phyloP scores from a whole-genome alignment of 352 stramenopile genomes.

The Paralagenidium karlingii region DNA sequence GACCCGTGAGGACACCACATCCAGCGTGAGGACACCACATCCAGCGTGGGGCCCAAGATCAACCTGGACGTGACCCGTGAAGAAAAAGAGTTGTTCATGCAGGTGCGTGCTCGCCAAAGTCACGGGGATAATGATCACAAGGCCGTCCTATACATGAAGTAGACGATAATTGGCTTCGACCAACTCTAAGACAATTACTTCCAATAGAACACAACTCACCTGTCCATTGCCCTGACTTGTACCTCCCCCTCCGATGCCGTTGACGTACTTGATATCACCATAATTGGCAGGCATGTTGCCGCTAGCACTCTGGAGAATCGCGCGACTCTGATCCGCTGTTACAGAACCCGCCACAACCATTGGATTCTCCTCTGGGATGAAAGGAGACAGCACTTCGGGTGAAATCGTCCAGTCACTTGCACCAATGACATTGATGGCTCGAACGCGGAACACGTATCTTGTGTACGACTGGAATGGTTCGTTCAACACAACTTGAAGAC shows the following conservation, averaged over 20 bases:
- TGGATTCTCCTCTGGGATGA: too few species aligned
- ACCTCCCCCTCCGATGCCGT: conserved; percentile 35
- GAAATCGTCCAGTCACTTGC: conserved; percentile 13
- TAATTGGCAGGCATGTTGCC: conserved; percentile 21
- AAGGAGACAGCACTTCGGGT: conserved; percentile 28
- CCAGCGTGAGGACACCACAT: neutral
- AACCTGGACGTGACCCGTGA: conserved; percentile 11
- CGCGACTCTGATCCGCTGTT: too few species aligned
- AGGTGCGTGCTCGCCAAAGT: conserved; percentile 24
- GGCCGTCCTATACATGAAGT: too few species aligned
- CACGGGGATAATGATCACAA: conserved; percentile 47
- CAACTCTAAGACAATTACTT: too few species aligned
- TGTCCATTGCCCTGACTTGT: conserved; percentile 18
- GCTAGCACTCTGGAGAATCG: conserved; percentile 14
- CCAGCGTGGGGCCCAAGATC: too few species aligned
- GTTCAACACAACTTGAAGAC: too few species aligned
- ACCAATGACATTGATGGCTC: conserved; percentile 15
- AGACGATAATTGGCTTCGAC: too few species aligned
- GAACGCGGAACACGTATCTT: conserved; percentile 21
- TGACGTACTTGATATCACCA: conserved; percentile 46
- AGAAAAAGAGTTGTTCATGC: conserved; percentile 29
- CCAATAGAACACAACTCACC: too few species aligned
- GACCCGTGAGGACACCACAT: conserved; percentile 3
- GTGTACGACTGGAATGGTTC: conserved; percentile 16
- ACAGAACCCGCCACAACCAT: too few species aligned